phyloP scores from a whole-genome alignment of 2,329 filamentous ascomycete species.

The Tolypocladium tropicale region DNA sequence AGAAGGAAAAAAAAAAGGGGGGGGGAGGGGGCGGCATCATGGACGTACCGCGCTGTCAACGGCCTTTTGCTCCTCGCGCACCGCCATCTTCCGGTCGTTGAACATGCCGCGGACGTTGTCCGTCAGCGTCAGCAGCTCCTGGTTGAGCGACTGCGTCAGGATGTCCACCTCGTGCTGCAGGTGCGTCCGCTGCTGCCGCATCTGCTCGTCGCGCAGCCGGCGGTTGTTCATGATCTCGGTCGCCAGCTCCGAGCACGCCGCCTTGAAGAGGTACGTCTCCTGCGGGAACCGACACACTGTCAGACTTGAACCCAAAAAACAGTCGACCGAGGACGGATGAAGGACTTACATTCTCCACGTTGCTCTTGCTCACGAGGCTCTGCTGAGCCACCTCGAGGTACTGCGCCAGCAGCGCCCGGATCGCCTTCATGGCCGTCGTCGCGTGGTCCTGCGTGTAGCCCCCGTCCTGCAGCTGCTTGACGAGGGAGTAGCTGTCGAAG shows the following conservation, averaged over 20 bases:
- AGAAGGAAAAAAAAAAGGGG: too few relatives aligned
- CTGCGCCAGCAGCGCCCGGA: slow-evolving; percentile 63
- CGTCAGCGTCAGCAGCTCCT: slow-evolving; percentile 71
- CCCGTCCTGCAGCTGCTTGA: slow-evolving; percentile 65
- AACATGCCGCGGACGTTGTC: slow-evolving; percentile 95
- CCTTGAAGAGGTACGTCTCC: slow-evolving; percentile 87
- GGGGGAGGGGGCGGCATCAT: background rate
- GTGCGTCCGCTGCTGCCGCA: slow-evolving; percentile 72
- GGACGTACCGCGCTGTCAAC: slow-evolving; percentile 70
- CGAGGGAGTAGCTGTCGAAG: slow-evolving; percentile 89
- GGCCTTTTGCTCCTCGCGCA: slow-evolving; percentile 75
- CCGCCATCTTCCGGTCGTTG: slow-evolving; percentile 88
- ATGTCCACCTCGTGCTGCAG: slow-evolving; percentile 96
- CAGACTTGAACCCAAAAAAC: background rate
- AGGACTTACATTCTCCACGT: slow-evolving; percentile 64
- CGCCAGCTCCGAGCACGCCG: slow-evolving; percentile 83
- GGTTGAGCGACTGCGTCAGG: slow-evolving; percentile 69
- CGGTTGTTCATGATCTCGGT: slow-evolving; percentile 77
- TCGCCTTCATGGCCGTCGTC: slow-evolving; percentile 83
- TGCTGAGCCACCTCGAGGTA: slow-evolving; percentile 75
- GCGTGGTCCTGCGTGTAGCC: slow-evolving; percentile 68
- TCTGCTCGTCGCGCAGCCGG: slow-evolving; percentile 66
- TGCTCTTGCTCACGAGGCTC: slow-evolving; percentile 77
- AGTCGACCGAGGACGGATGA: too few relatives aligned
- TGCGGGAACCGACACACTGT: slow-evolving; percentile 15